Evolutionary conservation across 345 rosid genomes (phyloP), one percentile per base, ranked within the genome.

Genomic region (Litchi chinensis): DNA sequence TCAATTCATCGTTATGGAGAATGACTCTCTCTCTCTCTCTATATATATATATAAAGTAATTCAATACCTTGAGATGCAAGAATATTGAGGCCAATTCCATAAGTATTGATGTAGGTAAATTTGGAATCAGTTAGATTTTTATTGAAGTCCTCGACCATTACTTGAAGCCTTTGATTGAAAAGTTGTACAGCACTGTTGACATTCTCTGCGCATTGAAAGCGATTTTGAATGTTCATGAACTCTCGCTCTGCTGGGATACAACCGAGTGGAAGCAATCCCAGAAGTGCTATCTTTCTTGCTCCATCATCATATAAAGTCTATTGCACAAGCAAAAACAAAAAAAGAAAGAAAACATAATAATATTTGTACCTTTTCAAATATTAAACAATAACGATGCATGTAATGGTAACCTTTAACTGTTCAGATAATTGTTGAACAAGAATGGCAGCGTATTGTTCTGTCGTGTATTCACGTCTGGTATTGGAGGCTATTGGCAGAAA

Each of bases 261-360:
- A 40, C 89, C 87, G 16, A 86, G 48, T 68, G 59, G 79, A 50
- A 82, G 82, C 0, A 86, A 56, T 16, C 85, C 80, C 12, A 83
- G 70, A 68, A 84, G 59, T 5, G 79, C 85, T 18, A 86, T 64
- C 39, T 82, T 86, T 65, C 85, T 84, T 15, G 79, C 87, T 80
- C 85, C 87, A 62, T 54, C 18, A 26, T 6, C 4, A 69, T 86
- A 50, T 63, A 86, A 28, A n/a, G 60, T 22, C 85, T 86, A 44
- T 26, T 73, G 11, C 37, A 52, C 10, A 41, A 10, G 37, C 28
- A 11, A 6, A 5, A 2, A n/a, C 11, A 44, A 62, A 2, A 0
- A 12, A 10, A 5, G 41, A 24, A 3, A 2, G 3, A 18, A 3
- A 0, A n/a, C 1, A 63, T 9, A 10, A n/a, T 24, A 2, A 63